These are phyloP conservation scores for Aspergillus ustus DNA, from an alignment of 2,329 filamentous ascomycete species.

Conservation along the genomic window DNA sequence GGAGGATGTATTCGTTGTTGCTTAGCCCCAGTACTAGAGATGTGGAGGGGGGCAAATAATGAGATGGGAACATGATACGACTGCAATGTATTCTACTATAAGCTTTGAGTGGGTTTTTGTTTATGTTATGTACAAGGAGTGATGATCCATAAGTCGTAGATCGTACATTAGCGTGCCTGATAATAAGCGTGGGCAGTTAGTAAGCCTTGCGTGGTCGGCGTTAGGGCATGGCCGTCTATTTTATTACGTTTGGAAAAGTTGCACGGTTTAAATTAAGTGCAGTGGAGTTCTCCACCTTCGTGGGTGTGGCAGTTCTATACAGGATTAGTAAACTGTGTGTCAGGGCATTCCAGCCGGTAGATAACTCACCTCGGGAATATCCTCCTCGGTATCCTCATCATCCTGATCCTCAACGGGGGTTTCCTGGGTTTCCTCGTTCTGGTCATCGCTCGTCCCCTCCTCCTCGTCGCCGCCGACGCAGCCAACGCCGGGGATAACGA, in stretches of 20 bases:
- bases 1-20: background rate
- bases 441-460: background rate
- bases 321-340: background rate
- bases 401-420: constrained; percentile 11
- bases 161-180: background rate
- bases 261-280: constrained; percentile 29
- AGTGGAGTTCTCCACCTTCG: constrained; percentile 46
- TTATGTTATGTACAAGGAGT: background rate
- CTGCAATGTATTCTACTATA: background rate
- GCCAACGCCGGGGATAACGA: constrained; percentile 66
- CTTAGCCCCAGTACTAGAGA: background rate
- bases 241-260: background rate
- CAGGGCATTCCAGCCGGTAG: background rate
- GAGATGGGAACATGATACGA: background rate
- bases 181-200: background rate
- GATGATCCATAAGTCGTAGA: background rate
- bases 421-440: constrained; percentile 12
- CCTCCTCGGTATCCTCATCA: constrained; percentile 20
- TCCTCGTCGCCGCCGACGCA: constrained; percentile 54
- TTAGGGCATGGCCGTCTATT: background rate
- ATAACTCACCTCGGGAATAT: constrained; percentile 33
- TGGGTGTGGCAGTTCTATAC: constrained; percentile 49
- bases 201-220: background rate
- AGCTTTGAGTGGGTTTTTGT: background rate
- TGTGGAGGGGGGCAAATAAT: background rate